Evolutionary conservation across 2,329 filamentous ascomycete genomes (phyloP).

Genomic region (Epichloe hybrida): DNA sequence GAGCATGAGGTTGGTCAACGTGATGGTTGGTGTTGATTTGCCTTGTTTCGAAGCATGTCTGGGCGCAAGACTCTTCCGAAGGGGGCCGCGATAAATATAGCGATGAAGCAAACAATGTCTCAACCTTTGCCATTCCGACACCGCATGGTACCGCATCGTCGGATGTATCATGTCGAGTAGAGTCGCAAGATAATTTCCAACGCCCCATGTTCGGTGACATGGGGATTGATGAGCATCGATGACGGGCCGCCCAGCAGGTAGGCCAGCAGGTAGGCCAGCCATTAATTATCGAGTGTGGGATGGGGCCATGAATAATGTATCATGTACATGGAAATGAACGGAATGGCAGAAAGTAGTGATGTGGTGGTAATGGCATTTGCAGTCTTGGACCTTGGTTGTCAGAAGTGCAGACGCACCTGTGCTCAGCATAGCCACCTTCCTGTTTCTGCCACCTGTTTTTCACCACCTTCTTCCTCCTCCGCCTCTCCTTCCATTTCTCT

Average conservation of each 20-base stretch:
- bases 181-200: neutral
- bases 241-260: neutral
- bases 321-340: neutral
- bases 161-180: neutral
- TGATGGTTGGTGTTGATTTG: neutral
- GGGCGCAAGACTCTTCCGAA: neutral
- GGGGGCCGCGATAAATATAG: neutral
- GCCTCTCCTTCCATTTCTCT: conserved; percentile 1
- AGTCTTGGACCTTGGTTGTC: neutral
- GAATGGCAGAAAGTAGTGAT: neutral
- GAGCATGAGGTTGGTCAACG: neutral
- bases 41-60: neutral
- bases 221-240: neutral
- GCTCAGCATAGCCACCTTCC: too few relatives aligned
- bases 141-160: neutral
- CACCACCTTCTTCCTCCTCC: conserved; percentile 1
- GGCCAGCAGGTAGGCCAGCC: neutral
- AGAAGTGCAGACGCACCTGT: neutral
- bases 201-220: neutral
- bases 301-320: neutral
- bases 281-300: neutral
- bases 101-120: neutral
- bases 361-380: neutral
- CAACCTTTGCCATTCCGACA: neutral
- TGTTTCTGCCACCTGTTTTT: too few relatives aligned